Conservation (phyloP, 371 early-diverging fungal genomes). For the Mucor circinelloides region DNA sequence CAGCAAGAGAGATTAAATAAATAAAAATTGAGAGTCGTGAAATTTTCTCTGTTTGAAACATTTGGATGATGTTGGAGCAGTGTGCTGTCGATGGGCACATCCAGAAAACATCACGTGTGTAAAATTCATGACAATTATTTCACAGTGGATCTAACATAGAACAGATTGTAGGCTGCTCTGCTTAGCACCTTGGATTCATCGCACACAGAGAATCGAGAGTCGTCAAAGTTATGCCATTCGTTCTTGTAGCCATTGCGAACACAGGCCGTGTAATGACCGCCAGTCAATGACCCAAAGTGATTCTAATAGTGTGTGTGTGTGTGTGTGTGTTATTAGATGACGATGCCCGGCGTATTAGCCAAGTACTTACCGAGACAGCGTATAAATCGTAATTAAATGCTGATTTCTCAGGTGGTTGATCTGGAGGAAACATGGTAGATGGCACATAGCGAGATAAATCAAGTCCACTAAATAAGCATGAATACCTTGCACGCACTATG, state of each 20-base stretch:
- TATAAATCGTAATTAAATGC: slow-evolving; percentile 79
- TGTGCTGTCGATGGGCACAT: background rate
- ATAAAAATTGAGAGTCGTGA: background rate
- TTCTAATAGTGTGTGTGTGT: too few relatives aligned
- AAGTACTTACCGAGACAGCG: slow-evolving; percentile 81
- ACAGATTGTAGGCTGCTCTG: slow-evolving; percentile 38
- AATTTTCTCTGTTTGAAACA: background rate
- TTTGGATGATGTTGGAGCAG: too few relatives aligned
- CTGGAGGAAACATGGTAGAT: slow-evolving; percentile 33
- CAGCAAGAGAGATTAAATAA: background rate
- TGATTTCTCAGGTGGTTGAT: slow-evolving; percentile 17
- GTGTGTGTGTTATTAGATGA: too few relatives aligned
- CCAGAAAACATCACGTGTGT: background rate
- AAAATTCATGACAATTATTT: slow-evolving; percentile 8
- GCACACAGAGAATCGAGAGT: slow-evolving; percentile 77
- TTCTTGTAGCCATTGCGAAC: slow-evolving; percentile 77
- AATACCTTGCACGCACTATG: background rate
- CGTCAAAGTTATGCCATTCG: slow-evolving; percentile 94
- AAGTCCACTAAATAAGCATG: slow-evolving; percentile 22
- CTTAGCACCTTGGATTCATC: slow-evolving; percentile 64
- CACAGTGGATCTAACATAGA: slow-evolving; percentile 37
- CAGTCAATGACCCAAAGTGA: slow-evolving; percentile 89
- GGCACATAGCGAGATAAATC: slow-evolving; percentile 40
- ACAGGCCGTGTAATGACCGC: slow-evolving; percentile 96
- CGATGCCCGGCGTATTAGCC: too few relatives aligned